These are phyloP conservation scores for Handroanthus guayacan DNA, from an alignment of 257 asterid species.

Conservation along the genomic window DNA sequence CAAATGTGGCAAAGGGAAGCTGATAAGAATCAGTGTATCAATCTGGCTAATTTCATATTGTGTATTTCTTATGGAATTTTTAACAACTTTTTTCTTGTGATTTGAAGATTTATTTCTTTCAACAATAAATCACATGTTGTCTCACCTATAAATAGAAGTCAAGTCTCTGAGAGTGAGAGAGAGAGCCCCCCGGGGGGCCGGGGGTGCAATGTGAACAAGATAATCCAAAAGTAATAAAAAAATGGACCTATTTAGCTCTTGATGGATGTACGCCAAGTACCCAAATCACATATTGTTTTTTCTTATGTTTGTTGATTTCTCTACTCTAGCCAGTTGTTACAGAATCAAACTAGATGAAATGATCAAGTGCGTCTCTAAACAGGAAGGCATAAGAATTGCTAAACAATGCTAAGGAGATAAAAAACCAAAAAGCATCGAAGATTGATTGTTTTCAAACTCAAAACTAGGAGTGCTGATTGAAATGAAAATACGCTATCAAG, in stretches of 20 bases:
- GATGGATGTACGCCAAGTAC: conserved; percentile 14
- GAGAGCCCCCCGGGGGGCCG: no score
- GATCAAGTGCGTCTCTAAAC: neutral
- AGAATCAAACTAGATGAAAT: neutral
- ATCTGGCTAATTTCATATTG: neutral
- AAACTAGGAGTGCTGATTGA: neutral
- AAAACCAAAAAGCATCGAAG: neutral
- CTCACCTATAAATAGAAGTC: neutral
- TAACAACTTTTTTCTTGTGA: neutral
- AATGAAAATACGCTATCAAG: conserved; percentile 19
- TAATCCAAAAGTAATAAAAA: conserved; percentile 18
- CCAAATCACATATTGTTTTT: neutral
- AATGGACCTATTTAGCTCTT: neutral
- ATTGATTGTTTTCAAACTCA: neutral
- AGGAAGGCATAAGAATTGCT: conserved; percentile 12
- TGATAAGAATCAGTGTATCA: neutral
- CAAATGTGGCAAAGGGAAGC: neutral
- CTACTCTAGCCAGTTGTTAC: neutral
- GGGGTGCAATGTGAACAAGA: neutral
- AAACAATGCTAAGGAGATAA: conserved; percentile 11
- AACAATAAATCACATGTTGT: neutral
- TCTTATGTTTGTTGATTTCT: neutral
- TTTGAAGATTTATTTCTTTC: neutral
- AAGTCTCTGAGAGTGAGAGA: no score
- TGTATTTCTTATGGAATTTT: neutral